Conservation (phyloP, 78 protist genomes). For the Acrasis kona region DNA sequence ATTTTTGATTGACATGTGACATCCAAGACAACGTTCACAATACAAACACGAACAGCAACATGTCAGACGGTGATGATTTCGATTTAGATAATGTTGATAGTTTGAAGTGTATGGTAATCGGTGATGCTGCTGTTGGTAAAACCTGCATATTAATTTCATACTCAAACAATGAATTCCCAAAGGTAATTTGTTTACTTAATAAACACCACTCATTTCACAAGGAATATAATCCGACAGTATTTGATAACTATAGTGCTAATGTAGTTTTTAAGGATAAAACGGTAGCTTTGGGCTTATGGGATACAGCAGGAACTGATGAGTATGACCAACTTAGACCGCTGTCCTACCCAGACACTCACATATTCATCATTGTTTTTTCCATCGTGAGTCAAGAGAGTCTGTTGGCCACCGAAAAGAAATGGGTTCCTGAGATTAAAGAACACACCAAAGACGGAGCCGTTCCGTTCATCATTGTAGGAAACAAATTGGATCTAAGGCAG, state of each 20-base stretch:
- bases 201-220: constrained; percentile 10
- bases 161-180: constrained; percentile 84
- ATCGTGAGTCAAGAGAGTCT: constrained; percentile 54
- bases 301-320: constrained; percentile 78
- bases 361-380: constrained; percentile 44
- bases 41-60: too few relatives aligned
- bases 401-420: constrained; percentile 64
- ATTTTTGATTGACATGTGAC: too few relatives aligned
- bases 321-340: constrained; percentile 50
- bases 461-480: constrained; percentile 80
- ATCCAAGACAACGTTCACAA: too few relatives aligned
- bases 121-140: constrained; percentile 66
- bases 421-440: constrained; percentile 77
- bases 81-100: not conserved
- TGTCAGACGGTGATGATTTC: not conserved
- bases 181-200: constrained; percentile 53
- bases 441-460: constrained; percentile 56
- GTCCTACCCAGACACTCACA: constrained; percentile 29
- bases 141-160: constrained; percentile 72
- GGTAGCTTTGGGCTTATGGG: constrained; percentile 82
- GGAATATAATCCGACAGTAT: constrained; percentile 31
- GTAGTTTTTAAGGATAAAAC: constrained; percentile 58
- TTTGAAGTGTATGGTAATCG: not conserved
- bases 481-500: constrained; percentile 62
- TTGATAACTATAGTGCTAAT: constrained; percentile 62